Conservation (phyloP, 805 yeast genomes). For the Candida palmyrensis region DNA sequence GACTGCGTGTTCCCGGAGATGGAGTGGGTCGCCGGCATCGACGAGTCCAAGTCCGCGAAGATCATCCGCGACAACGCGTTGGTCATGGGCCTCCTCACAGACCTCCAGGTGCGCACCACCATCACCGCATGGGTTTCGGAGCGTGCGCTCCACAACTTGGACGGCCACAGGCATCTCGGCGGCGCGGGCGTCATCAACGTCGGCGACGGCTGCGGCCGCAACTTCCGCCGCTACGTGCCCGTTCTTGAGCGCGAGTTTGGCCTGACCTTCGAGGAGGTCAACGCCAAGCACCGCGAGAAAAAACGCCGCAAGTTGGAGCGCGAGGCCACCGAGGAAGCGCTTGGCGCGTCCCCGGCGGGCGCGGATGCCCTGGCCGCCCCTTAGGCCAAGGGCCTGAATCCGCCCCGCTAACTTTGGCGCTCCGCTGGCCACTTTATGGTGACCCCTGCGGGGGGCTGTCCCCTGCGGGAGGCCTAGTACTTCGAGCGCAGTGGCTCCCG, state of each 20-base stretch:
- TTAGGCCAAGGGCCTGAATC: too few species aligned
- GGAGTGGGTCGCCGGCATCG: constrained; percentile 52
- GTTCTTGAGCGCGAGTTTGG: constrained; percentile 50
- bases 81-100: constrained; percentile 49
- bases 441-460: too few species aligned
- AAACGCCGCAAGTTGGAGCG: constrained; percentile 20
- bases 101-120: too few species aligned
- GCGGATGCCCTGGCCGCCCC: too few species aligned
- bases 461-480: too few species aligned
- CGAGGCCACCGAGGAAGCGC: not conserved
- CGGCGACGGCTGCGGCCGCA: constrained; percentile 78
- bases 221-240: constrained; percentile 53
- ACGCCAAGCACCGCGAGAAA: constrained; percentile 51
- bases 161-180: constrained; percentile 3
- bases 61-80: constrained; percentile 36
- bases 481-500: too few species aligned
- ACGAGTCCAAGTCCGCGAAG: constrained; percentile 28
- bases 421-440: too few species aligned
- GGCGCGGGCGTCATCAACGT: constrained; percentile 41
- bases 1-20: constrained; percentile 74
- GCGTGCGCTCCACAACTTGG: not conserved
- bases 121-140: constrained; percentile 49
- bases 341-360: too few species aligned
- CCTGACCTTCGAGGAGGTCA: constrained; percentile 65
- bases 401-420: too few species aligned